Percentiles rank a stretch among this genome's conserved stretches.
Conservation (phyloP, 805 yeast species). For the Debaryomyces hansenii region DNA sequence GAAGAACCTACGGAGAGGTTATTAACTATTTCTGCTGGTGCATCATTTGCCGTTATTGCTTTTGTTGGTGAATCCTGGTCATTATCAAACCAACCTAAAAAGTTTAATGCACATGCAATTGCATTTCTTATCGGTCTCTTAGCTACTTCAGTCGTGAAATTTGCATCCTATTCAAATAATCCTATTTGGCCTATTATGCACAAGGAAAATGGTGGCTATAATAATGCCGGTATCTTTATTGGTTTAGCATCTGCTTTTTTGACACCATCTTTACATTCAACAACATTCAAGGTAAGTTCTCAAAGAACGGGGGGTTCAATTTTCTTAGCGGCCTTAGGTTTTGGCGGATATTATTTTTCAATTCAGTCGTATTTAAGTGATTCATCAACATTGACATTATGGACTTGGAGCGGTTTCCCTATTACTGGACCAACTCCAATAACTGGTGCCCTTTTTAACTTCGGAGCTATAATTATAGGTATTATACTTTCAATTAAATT, state of each 20-base stretch:
- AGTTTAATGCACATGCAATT: conserved; percentile 46
- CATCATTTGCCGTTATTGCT: conserved; percentile 59
- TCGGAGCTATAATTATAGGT: conserved; percentile 61
- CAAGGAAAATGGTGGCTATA: conserved; percentile 81
- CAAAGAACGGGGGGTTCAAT: conserved; percentile 42
- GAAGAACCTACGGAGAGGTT: conserved; percentile 71
- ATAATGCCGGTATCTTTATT: conserved; percentile 61
- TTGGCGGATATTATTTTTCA: conserved; percentile 75
- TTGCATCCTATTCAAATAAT: conserved; percentile 77
- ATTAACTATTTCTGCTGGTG: conserved; percentile 63
- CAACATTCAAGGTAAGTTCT: conserved; percentile 7
- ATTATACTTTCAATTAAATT: conserved; percentile 23
- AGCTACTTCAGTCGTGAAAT: conserved; percentile 72
- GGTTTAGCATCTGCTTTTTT: conserved; percentile 67
- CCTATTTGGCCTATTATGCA: conserved; percentile 97
- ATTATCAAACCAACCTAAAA: conserved; percentile 24
- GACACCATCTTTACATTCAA: conserved; percentile 41
- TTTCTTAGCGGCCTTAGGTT: conserved; percentile 59
- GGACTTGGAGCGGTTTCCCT: conserved; percentile 98
- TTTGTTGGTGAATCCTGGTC: conserved; percentile 54
- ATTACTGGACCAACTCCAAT: conserved; percentile 84
- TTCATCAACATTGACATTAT: conserved; percentile 79
- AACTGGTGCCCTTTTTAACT: conserved; percentile 73
- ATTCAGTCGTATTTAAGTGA: conserved; percentile 77
- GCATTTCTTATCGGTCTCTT: conserved; percentile 73